These are phyloP conservation scores for Eragrostis tef DNA, from an alignment of 202 grass and related monocot species.

Conservation along the genomic window DNA sequence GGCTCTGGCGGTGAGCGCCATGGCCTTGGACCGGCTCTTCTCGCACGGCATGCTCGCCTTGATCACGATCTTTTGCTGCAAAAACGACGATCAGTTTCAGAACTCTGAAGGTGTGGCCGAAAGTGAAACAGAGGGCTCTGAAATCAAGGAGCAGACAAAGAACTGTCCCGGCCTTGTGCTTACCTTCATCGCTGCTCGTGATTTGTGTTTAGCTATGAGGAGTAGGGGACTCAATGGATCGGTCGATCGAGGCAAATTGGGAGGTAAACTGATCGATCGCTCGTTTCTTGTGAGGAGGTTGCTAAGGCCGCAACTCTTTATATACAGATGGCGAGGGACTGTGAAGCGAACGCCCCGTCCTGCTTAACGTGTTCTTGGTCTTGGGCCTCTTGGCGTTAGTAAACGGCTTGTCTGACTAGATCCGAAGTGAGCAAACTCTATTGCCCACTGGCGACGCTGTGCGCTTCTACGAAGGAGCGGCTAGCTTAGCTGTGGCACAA, in stretches of 20 bases:
- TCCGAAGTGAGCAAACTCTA: background rate
- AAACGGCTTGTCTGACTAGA: background rate
- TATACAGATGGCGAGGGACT: background rate
- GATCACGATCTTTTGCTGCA: conserved; percentile 47
- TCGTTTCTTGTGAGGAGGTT: background rate
- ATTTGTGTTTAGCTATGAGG: background rate
- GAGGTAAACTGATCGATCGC: too few relatives aligned
- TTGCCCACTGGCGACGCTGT: background rate
- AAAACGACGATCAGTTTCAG: background rate
- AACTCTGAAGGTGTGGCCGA: background rate
- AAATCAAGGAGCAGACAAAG: background rate
- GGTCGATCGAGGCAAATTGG: background rate
- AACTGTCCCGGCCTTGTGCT: background rate
- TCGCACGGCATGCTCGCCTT: conserved; percentile 25
- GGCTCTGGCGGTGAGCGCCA: background rate
- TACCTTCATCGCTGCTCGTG: background rate
- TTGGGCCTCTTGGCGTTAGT: background rate
- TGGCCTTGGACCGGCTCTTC: background rate
- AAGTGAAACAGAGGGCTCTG: background rate
- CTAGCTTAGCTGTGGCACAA: background rate
- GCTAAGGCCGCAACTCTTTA: background rate
- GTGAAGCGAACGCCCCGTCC: background rate
- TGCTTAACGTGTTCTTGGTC: background rate
- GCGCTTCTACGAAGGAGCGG: background rate
- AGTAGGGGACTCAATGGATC: background rate